These are phyloP conservation scores for Magnaporthales sp. DNA, from an alignment of 2,329 filamentous ascomycete species.

Conservation along the genomic window DNA sequence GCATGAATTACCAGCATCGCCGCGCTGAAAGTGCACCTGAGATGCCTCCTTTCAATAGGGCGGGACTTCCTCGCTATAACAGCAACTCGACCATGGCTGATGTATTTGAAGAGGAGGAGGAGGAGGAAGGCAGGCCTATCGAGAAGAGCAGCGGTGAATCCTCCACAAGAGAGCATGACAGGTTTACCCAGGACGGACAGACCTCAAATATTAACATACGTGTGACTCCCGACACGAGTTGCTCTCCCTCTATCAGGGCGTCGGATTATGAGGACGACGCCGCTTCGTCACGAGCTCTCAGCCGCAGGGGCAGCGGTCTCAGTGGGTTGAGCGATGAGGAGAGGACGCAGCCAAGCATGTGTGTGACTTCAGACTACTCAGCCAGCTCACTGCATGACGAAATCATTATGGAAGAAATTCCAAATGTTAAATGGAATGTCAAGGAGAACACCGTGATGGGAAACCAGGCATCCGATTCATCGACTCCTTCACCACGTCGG, in stretches of 20 bases:
- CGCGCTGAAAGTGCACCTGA: constrained; percentile 75
- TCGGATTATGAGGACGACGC: constrained; percentile 10
- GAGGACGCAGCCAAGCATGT: constrained; percentile 23
- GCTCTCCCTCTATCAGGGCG: constrained; percentile 3
- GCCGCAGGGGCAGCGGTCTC: constrained; percentile 36
- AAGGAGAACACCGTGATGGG: constrained; percentile 13
- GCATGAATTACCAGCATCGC: constrained; percentile 65
- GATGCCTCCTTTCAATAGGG: constrained; percentile 63
- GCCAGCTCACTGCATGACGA: constrained; percentile 42
- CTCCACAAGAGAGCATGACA: background rate
- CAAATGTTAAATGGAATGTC: constrained; percentile 21
- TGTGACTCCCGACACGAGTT: constrained; percentile 10
- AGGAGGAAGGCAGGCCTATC: constrained; percentile 34
- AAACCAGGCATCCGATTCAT: constrained; percentile 29
- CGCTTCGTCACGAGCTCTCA: constrained; percentile 18
- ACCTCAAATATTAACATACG: constrained; percentile 14
- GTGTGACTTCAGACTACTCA: constrained; percentile 39
- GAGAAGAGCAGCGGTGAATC: background rate
- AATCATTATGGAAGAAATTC: constrained; percentile 38
- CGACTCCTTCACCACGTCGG: constrained; percentile 35
- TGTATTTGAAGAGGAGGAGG: constrained; percentile 79
- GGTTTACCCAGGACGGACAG: constrained; percentile 3
- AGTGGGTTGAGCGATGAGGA: constrained; percentile 36
- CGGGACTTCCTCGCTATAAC: constrained; percentile 52
- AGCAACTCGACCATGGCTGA: constrained; percentile 73